phyloP scores from a whole-genome alignment of 2,329 filamentous ascomycete genomes.

The Pyricularia pennisetigena region DNA sequence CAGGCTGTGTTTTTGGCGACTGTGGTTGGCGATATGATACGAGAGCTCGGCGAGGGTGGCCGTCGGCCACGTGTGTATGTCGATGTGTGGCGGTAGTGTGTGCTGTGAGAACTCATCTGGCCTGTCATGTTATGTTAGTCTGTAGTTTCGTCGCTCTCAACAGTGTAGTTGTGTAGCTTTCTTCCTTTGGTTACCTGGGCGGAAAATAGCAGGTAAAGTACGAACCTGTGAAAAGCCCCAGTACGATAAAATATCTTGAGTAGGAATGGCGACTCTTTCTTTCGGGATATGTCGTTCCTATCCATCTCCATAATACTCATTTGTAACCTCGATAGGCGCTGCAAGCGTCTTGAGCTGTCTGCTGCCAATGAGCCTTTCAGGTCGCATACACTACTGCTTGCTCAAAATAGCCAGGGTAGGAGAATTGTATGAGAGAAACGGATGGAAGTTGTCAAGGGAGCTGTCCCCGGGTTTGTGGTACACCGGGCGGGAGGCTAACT shows the following conservation, averaged over 20 bases:
- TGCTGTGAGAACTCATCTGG: slow-evolving; percentile 58
- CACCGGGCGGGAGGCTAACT: background rate
- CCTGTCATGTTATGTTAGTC: slow-evolving; percentile 28
- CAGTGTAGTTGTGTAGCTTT: background rate
- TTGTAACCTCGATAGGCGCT: background rate
- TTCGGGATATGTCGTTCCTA: background rate
- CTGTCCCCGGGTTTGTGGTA: background rate
- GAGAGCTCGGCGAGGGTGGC: slow-evolving; percentile 76
- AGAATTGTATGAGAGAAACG: background rate
- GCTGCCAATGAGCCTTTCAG: background rate
- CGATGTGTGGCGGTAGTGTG: slow-evolving; percentile 55
- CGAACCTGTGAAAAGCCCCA: slow-evolving; percentile 60
- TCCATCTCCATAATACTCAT: background rate
- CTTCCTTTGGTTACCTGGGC: background rate
- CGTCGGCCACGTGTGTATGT: slow-evolving; percentile 78
- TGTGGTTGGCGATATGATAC: slow-evolving; percentile 60
- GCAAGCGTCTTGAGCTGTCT: background rate
- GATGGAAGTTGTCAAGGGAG: background rate
- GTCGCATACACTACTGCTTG: background rate
- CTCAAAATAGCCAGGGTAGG: background rate
- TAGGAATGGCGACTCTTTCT: slow-evolving; percentile 64
- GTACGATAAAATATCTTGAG: slow-evolving; percentile 77
- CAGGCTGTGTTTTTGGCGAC: slow-evolving; percentile 36
- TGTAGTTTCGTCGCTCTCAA: background rate
- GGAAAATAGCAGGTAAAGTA: background rate